Percentiles rank a stretch among this genome's conserved stretches.
Conservation (phyloP, 169 alveolate genomes). For the Ichthyophthirius multifiliis region DNA sequence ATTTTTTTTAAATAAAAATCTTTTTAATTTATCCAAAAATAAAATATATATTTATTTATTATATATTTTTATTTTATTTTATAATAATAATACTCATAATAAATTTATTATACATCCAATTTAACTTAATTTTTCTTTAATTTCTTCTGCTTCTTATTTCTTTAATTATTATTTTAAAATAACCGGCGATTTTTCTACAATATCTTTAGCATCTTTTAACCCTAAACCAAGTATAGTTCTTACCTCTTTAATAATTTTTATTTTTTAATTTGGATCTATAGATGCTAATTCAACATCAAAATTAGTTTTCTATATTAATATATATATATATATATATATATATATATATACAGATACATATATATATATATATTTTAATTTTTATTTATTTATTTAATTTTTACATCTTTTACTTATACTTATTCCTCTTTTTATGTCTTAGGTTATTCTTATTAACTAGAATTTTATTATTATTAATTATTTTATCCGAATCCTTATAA, state of each 20-base stretch:
- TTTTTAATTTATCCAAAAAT: no score
- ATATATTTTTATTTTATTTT: no score
- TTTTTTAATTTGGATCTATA: slow-evolving; percentile 51
- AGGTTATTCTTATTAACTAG: slow-evolving; percentile 4
- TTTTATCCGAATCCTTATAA: background rate
- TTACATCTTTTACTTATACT: slow-evolving; percentile 29
- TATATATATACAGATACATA: background rate
- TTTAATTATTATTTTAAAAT: slow-evolving; percentile 32
- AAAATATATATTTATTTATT: no score
- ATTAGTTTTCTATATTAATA: slow-evolving; percentile 44
- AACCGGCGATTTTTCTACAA: slow-evolving; percentile 55
- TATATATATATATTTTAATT: no score
- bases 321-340: background rate
- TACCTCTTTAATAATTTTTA: slow-evolving; percentile 55
- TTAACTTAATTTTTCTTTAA: slow-evolving; percentile 18
- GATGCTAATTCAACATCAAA: slow-evolving; percentile 48
- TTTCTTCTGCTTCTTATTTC: slow-evolving; percentile 55
- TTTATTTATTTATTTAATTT: slow-evolving; percentile 26
- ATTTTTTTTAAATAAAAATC: no score
- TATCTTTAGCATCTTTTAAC: slow-evolving; percentile 63
- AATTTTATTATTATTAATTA: no score
- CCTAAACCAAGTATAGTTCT: slow-evolving; percentile 52
- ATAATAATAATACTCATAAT: slow-evolving; percentile 10
- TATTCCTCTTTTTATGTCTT: background rate
- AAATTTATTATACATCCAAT: slow-evolving; percentile 28